phyloP scores from a whole-genome alignment of 768 basidiomycete genomes.

The Leccinum subtestaceum region DNA sequence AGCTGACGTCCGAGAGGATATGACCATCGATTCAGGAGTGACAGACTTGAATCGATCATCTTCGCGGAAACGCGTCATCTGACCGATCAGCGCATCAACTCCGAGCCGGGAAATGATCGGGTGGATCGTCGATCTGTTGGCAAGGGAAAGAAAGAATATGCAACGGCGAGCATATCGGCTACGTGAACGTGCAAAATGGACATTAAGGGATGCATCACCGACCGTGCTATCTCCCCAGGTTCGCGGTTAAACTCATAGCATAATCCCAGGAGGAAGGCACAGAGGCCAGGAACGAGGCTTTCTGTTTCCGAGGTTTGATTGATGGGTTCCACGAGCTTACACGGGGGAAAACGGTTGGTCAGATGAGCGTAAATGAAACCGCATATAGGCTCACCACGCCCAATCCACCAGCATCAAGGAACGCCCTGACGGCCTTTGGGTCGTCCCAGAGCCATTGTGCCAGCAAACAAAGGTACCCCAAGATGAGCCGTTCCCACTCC shows the following conservation, averaged over 20 bases:
- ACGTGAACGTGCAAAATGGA: background rate
- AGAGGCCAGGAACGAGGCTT: constrained; percentile 83
- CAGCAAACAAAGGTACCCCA: constrained; percentile 80
- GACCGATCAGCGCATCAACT: constrained; percentile 81
- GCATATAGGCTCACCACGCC: constrained; percentile 66
- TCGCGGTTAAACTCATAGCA: constrained; percentile 97
- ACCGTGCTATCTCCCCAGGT: constrained; percentile 95
- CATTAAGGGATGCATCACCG: constrained; percentile 17
- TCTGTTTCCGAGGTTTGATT: constrained; percentile 88
- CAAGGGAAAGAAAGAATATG: background rate
- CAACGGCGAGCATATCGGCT: background rate
- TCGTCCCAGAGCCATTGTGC: constrained; percentile 98
- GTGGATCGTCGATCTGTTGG: constrained; percentile 73
- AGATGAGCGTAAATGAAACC: background rate
- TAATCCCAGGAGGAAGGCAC: constrained; percentile 86
- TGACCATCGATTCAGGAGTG: constrained; percentile 79
- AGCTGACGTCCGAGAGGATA: constrained; percentile 42
- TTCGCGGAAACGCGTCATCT: constrained; percentile 84
- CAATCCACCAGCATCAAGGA: constrained; percentile 86
- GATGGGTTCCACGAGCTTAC: constrained; percentile 89
- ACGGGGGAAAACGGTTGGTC: background rate
- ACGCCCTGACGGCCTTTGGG: constrained; percentile 80
- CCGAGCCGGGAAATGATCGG: constrained; percentile 90
- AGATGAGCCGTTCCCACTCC: constrained; percentile 89
- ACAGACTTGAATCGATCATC: constrained; percentile 91